phyloP scores from a whole-genome alignment of 208 protist genomes.

The Trichomonas tenax region DNA sequence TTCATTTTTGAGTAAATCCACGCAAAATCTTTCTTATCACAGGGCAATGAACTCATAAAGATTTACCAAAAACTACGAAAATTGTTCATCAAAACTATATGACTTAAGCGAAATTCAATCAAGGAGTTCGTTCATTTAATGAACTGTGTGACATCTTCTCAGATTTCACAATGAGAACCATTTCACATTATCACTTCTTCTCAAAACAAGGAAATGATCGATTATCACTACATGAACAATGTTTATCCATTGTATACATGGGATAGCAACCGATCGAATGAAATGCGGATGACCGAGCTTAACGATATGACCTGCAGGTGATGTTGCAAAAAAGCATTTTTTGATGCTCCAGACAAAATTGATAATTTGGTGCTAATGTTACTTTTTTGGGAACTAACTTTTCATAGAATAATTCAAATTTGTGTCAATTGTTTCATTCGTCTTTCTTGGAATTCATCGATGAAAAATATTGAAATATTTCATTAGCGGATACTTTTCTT shows the following conservation, averaged over 20 bases:
- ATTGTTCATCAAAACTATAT: not conserved
- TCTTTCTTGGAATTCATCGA: no score
- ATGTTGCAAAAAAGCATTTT: no score
- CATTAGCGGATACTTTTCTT: no score
- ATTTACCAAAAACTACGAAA: not conserved
- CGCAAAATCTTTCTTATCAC: not conserved
- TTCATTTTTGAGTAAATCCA: not conserved
- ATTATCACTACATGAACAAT: not conserved
- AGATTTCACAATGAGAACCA: not conserved
- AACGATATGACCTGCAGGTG: not conserved
- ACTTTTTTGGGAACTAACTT: no score
- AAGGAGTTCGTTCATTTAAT: not conserved
- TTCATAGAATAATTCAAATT: no score
- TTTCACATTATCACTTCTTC: not conserved
- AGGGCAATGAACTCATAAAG: not conserved
- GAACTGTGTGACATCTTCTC: not conserved
- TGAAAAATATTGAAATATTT: no score
- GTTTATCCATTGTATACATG: not conserved
- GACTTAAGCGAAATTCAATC: not conserved
- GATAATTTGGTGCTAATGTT: no score
- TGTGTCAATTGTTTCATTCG: no score
- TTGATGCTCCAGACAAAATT: no score
- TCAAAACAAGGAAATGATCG: not conserved
- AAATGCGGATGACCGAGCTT: not conserved
- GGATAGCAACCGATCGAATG: not conserved